Evolutionary conservation across 2,329 filamentous ascomycete species (phyloP).

Genomic region (Albifimbria verrucaria): DNA sequence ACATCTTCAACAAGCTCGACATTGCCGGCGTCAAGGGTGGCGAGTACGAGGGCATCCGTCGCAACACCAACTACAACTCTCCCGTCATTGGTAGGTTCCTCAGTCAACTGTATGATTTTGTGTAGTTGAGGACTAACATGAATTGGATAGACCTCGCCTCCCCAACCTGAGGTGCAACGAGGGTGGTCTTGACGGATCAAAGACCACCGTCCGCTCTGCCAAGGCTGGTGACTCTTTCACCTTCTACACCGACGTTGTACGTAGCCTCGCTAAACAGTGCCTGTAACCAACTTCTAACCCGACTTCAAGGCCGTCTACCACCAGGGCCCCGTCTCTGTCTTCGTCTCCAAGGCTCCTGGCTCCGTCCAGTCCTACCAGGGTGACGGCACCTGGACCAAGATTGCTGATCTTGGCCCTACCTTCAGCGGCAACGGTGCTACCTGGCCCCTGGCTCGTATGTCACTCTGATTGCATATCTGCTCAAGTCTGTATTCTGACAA

Average conservation of each 20-base stretch:
- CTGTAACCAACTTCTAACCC: neutral
- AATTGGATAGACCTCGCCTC: slow-evolving; percentile 30
- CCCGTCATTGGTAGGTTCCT: slow-evolving; percentile 24
- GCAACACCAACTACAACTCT: slow-evolving; percentile 34
- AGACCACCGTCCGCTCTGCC: slow-evolving; percentile 27
- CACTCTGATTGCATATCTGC: neutral
- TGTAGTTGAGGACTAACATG: neutral
- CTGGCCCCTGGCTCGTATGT: slow-evolving; percentile 28
- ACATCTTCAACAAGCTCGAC: slow-evolving; percentile 27
- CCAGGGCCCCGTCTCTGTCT: slow-evolving; percentile 31
- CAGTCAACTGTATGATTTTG: neutral
- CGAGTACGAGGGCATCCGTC: slow-evolving; percentile 30
- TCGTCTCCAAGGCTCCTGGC: slow-evolving; percentile 34
- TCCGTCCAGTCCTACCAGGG: slow-evolving; percentile 32
- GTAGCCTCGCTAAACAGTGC: neutral
- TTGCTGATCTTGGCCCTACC: slow-evolving; percentile 32
- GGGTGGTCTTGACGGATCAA: slow-evolving; percentile 24
- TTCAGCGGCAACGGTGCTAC: slow-evolving; percentile 25
- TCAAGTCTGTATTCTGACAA: slow-evolving; percentile 4
- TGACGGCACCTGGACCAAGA: slow-evolving; percentile 36
- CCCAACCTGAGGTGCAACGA: slow-evolving; percentile 36
- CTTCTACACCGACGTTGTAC: slow-evolving; percentile 29
- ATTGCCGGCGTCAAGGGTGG: slow-evolving; percentile 18
- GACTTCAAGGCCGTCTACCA: slow-evolving; percentile 31
- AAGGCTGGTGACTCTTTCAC: slow-evolving; percentile 31